Conservation (phyloP, 1,284 basidiomycete genomes). For the Sutorius eximius region DNA sequence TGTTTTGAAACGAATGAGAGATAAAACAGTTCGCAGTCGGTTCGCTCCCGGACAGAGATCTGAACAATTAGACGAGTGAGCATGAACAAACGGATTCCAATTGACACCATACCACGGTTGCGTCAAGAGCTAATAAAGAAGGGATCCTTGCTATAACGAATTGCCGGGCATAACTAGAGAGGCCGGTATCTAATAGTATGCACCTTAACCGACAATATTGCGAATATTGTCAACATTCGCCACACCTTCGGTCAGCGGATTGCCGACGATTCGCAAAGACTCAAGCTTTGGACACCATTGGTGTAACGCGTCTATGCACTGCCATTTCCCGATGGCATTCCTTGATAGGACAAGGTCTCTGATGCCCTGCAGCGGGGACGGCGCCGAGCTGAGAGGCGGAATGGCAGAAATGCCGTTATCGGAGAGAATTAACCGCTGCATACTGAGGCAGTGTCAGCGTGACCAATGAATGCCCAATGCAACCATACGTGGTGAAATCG, state of each 20-base stretch:
- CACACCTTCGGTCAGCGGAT: constrained; percentile 59
- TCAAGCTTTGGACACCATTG: constrained; percentile 64
- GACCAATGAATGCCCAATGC: constrained; percentile 5
- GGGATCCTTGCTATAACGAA: constrained; percentile 75
- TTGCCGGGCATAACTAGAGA: constrained; percentile 54
- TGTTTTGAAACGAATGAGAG: constrained; percentile 60
- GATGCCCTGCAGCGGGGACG: constrained; percentile 37
- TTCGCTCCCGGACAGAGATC: constrained; percentile 72
- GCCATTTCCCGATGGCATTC: constrained; percentile 66
- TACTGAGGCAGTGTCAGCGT: constrained; percentile 20
- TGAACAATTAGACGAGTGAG: constrained; percentile 34
- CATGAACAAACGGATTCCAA: constrained; percentile 7
- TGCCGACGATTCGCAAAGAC: constrained; percentile 58
- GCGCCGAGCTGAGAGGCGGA: constrained; percentile 37
- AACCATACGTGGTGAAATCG: constrained; percentile 50
- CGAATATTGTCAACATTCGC: constrained; percentile 3
- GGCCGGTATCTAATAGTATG: constrained; percentile 37
- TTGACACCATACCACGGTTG: constrained; percentile 51
- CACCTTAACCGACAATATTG: constrained; percentile 1
- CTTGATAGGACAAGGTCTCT: constrained; percentile 64
- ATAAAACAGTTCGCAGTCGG: constrained; percentile 88
- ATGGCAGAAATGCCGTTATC: constrained; percentile 60
- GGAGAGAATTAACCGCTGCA: constrained; percentile 65
- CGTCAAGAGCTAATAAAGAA: constrained; percentile 65
- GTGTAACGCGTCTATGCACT: constrained; percentile 67